These are phyloP conservation scores for Diddensiella transvaalensis DNA, from an alignment of 805 yeast genomes.

Conservation along the genomic window DNA sequence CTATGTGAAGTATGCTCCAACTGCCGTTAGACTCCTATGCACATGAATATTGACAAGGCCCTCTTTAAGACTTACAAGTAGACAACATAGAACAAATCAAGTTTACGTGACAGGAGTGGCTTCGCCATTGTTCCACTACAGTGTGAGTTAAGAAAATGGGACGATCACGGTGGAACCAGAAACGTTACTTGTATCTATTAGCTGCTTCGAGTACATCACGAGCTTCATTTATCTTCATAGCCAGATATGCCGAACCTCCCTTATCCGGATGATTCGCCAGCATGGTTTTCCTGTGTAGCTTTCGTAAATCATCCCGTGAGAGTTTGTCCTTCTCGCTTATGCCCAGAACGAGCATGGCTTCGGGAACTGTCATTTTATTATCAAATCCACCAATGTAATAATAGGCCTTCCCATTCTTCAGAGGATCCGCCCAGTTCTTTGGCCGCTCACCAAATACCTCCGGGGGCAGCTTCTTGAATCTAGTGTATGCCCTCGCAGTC, in stretches of 20 bases:
- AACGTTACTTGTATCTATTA: conserved; percentile 3
- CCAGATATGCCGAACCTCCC: conserved; percentile 87
- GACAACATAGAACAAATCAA: conserved; percentile 25
- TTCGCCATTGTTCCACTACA: conserved; percentile 1
- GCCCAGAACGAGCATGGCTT: conserved; percentile 50
- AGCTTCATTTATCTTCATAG: conserved; percentile 91
- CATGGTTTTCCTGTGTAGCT: conserved; percentile 80
- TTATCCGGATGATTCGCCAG: conserved; percentile 89
- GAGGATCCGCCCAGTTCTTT: conserved; percentile 3
- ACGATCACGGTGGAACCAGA: not conserved
- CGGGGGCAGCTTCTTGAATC: conserved; percentile 30
- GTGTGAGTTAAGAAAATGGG: no score
- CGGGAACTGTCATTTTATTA: conserved; percentile 45
- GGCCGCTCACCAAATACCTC: conserved; percentile 26
- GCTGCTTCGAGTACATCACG: conserved; percentile 62
- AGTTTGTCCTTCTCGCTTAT: conserved; percentile 38
- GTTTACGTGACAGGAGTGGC: conserved; percentile 5
- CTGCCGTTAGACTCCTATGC: not conserved
- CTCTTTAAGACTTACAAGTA: conserved; percentile 25
- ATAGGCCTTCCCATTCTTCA: conserved; percentile 9
- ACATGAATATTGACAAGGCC: not conserved
- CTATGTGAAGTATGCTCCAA: conserved; percentile 56
- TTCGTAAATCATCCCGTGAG: conserved; percentile 58
- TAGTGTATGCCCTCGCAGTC: conserved; percentile 30
- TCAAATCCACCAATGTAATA: conserved; percentile 36